phyloP scores from a whole-genome alignment of 2,329 filamentous ascomycete species.

The Esteya vermicola region DNA sequence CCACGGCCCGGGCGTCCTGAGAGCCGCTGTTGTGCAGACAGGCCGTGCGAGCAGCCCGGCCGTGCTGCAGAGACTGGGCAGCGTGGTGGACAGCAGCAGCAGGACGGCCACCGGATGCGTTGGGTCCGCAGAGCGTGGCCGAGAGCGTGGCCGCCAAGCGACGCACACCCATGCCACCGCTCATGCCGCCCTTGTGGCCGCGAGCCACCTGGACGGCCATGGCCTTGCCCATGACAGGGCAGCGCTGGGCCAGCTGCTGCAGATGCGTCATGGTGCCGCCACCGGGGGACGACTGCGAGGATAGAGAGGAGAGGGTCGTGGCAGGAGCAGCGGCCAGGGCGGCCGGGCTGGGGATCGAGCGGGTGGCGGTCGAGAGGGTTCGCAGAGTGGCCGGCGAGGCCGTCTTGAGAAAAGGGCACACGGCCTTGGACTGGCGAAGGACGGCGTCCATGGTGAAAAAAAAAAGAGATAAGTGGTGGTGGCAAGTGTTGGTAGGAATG shows the following conservation, averaged over 20 bases:
- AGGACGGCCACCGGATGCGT: constrained; percentile 1
- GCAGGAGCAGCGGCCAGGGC: constrained; percentile 22
- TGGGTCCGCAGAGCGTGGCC: constrained; percentile 7
- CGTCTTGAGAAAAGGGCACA: constrained; percentile 96
- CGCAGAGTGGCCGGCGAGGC: constrained; percentile 85
- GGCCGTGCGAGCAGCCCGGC: constrained; percentile 26
- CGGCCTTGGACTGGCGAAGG: constrained; percentile 84
- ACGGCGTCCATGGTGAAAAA: constrained; percentile 69
- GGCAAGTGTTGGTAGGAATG: background rate
- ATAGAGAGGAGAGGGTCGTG: constrained; percentile 3
- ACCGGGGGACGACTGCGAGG: constrained; percentile 43
- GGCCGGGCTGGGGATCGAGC: constrained; percentile 28
- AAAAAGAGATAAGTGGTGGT: background rate
- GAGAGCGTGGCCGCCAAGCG: constrained; percentile 10
- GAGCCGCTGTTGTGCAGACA: constrained; percentile 68
- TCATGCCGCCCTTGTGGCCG: constrained; percentile 21
- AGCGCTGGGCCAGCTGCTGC: constrained; percentile 84
- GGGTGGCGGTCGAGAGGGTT: constrained; percentile 64
- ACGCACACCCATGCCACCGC: constrained; percentile 7
- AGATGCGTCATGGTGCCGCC: constrained; percentile 95
- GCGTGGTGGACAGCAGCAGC: too few species aligned
- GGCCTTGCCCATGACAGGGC: constrained; percentile 97
- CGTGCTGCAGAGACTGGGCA: constrained; percentile 14
- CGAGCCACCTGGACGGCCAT: constrained; percentile 69
- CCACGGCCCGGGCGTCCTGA: constrained; percentile 66